phyloP scores from a whole-genome alignment of 257 asterid species.

The Solanum dulcamara region DNA sequence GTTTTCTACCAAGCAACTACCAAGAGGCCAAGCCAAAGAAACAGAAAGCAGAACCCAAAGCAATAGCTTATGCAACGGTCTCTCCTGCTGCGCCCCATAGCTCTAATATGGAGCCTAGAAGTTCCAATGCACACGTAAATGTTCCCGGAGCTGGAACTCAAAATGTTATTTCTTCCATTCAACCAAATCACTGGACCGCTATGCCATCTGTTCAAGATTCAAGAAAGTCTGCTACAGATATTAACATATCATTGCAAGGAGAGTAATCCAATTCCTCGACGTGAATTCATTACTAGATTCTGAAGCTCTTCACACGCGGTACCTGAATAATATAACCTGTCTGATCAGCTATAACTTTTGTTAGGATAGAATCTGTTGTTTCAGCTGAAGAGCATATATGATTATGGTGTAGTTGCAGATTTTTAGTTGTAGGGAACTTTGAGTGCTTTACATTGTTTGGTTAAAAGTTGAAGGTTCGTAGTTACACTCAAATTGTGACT shows the following conservation, averaged over 20 bases:
- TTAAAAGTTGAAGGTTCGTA: not conserved
- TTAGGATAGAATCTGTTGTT: not conserved
- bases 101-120: constrained; percentile 19
- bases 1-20: constrained; percentile 55
- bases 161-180: constrained; percentile 22
- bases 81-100: constrained; percentile 15
- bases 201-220: constrained; percentile 30
- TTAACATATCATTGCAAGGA: constrained; percentile 58
- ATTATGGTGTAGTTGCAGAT: not conserved
- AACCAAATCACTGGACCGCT: constrained; percentile 28
- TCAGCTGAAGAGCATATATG: not conserved
- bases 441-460: not conserved
- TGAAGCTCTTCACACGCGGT: not conserved
- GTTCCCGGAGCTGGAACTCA: constrained; percentile 3
- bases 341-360: not conserved
- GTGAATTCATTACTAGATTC: not conserved
- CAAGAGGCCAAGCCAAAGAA: constrained; percentile 54
- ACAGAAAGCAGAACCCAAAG: constrained; percentile 28
- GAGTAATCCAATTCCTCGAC: constrained; percentile 2
- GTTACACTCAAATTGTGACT: not conserved
- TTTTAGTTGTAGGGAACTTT: not conserved
- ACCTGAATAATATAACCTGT: not conserved
- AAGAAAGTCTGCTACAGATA: constrained; percentile 48
- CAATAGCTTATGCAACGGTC: constrained; percentile 6
- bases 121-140: constrained; percentile 11